A percentile compares a stretch with the other conserved stretches of the same genome.
phyloP scores from a whole-genome alignment of 31 red algal species.

The Endocladia muricata region DNA sequence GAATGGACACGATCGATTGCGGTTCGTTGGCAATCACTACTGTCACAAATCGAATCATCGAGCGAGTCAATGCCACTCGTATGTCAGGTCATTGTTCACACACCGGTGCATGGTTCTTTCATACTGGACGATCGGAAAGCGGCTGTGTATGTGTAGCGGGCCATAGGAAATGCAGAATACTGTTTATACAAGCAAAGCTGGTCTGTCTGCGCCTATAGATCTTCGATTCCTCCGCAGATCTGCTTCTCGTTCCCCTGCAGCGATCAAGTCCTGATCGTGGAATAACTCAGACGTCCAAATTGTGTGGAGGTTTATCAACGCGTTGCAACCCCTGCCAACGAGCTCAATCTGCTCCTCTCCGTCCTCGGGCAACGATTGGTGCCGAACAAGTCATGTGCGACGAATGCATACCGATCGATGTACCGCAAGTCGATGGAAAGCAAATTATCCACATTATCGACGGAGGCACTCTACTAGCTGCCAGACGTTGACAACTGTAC shows the following conservation, averaged over 20 bases:
- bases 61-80: neutral
- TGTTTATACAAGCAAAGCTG: neutral
- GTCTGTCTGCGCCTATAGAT: neutral
- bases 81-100: neutral
- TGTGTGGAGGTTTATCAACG: neutral
- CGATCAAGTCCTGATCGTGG: neutral
- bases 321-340: neutral
- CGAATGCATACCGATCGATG: neutral
- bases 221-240: neutral
- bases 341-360: neutral
- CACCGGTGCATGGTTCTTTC: neutral
- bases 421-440: neutral
- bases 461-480: neutral
- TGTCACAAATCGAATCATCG: neutral
- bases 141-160: neutral
- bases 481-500: neutral
- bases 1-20: neutral
- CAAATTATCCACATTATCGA: neutral
- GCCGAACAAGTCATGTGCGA: neutral
- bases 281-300: neutral
- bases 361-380: neutral
- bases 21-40: neutral
- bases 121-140: neutral
- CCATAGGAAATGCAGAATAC: neutral
- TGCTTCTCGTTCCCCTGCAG: neutral